These are phyloP conservation scores for Bryoglossum gracile DNA, from an alignment of 495 filamentous ascomycete genomes.

Conservation along the genomic window DNA sequence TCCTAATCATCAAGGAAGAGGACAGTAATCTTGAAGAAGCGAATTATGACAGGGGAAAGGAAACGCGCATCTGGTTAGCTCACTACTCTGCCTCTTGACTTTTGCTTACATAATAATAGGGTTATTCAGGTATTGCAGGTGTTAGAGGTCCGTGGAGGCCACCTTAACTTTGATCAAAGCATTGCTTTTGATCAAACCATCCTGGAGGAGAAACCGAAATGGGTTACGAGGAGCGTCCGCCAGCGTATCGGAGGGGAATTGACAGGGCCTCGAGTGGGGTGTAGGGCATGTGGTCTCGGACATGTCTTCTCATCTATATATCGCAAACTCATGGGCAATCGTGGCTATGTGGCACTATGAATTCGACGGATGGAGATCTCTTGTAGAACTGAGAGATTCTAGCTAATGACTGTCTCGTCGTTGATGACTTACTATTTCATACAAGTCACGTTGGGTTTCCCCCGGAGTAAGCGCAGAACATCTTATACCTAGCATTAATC, in stretches of 20 bases:
- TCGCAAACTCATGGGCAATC: too few species aligned
- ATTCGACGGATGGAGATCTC: too few species aligned
- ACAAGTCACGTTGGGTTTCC: too few species aligned
- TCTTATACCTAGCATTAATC: too few species aligned
- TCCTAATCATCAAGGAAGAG: conserved; percentile 6
- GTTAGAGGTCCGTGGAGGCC: conserved; percentile 6
- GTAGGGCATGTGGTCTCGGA: neutral
- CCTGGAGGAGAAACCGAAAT: neutral
- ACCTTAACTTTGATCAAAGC: conserved; percentile 8
- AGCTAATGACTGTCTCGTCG: too few species aligned
- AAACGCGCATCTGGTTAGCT: conserved; percentile 11
- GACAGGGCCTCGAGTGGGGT: neutral
- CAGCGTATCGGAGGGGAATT: neutral
- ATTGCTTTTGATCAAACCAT: neutral
- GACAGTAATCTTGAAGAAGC: conserved; percentile 6
- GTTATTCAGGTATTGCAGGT: conserved; percentile 12
- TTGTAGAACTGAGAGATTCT: too few species aligned
- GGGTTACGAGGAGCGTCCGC: neutral
- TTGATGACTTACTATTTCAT: too few species aligned
- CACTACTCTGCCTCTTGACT: conserved; percentile 11
- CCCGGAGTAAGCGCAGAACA: too few species aligned
- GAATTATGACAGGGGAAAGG: conserved; percentile 2
- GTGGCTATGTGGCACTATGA: too few species aligned
- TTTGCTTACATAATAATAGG: conserved; percentile 13
- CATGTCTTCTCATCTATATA: too few species aligned